Evolutionary conservation across 108 stramenopile species (phyloP), one percentile per base, ranked within the genome.

Genomic region (Cyclostephanos tholiformis): DNA sequence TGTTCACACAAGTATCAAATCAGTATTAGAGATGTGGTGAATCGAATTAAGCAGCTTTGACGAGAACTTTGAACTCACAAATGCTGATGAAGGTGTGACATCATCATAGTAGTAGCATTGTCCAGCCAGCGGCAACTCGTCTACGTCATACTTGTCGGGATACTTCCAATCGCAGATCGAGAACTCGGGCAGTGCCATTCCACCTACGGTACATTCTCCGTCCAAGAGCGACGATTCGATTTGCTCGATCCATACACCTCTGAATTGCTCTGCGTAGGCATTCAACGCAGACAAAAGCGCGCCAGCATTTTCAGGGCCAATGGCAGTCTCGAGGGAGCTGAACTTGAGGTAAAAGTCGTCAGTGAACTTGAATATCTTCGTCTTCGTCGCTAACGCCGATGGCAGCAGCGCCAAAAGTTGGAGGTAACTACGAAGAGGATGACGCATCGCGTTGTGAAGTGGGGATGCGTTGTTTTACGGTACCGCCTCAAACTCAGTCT

Each of bases 121-220:
- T 27, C 77, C 70, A 30, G 77, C 58, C 25, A 64, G 53, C 13
- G 77, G 77, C 29, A 78, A 56, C 39, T 61, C 65, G 44, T 69
- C 36, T 19, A 71, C 60, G 44, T 78, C 70, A 41, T 78, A 78
- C 30, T 27, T 36, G 32, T 78, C 70, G 2, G 77, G 77, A 38
- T 78, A 71, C 39, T 69, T 63, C 77, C 77, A 78, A 14, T 60
- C 60, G 60, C 77, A 71, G 20, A 71, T 65, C 30, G 69, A 71
- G 64, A 78, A 78, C 50, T 67, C 57, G 11, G 77, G 77, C 30
- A 49, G 25, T 19, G 44, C 19, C 36, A 78, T 66, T 51, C 61
- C 56, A 59, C 62, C 57, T 39, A 62, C 50, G n/a, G 57, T 68
- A 35, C 75, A 76, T 14, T 30, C 39, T 51, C 70, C 70, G 41